Percentiles rank a stretch among this genome's conserved stretches.
phyloP scores from a whole-genome alignment of 352 stramenopile species.

The Pythium myriotylum region DNA sequence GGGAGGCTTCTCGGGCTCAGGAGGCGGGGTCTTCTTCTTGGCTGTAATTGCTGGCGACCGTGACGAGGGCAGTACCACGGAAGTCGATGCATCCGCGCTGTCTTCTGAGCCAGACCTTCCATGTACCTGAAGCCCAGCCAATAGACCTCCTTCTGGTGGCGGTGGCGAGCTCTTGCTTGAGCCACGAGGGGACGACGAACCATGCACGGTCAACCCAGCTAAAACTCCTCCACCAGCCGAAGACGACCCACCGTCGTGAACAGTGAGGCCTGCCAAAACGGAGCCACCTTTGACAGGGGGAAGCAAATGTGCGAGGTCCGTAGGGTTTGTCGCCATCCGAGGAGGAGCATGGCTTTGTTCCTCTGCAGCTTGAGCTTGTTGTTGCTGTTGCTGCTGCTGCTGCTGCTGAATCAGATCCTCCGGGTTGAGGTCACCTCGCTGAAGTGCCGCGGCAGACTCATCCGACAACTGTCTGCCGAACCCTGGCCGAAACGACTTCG shows the following conservation, averaged over 20 bases:
- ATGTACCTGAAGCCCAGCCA: constrained; percentile 58
- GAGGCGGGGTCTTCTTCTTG: constrained; percentile 32
- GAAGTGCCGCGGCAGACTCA: constrained; percentile 73
- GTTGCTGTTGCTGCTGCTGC: constrained; percentile 13
- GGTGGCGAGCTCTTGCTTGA: constrained; percentile 24
- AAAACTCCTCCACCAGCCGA: constrained; percentile 46
- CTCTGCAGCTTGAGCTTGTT: constrained; percentile 1
- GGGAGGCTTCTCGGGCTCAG: constrained; percentile 26
- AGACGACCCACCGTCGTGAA: constrained; percentile 35
- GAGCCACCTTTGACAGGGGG: constrained; percentile 57
- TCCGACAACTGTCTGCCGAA: constrained; percentile 86
- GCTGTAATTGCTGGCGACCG: neutral
- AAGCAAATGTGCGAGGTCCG: constrained; percentile 66
- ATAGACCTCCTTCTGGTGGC: constrained; percentile 34
- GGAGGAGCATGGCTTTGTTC: constrained; percentile 24
- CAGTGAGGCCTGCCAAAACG: constrained; percentile 64
- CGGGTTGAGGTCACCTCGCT: constrained; percentile 76
- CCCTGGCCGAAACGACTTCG: constrained; percentile 81
- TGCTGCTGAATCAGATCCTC: constrained; percentile 63
- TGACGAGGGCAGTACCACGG: constrained; percentile 24
- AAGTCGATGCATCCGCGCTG: constrained; percentile 28
- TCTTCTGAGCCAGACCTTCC: constrained; percentile 24
- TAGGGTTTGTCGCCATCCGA: constrained; percentile 44
- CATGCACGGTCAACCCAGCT: constrained; percentile 69
- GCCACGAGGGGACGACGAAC: constrained; percentile 33